phyloP scores from a whole-genome alignment of 2,329 filamentous ascomycete species.

The Madurella mycetomatis region DNA sequence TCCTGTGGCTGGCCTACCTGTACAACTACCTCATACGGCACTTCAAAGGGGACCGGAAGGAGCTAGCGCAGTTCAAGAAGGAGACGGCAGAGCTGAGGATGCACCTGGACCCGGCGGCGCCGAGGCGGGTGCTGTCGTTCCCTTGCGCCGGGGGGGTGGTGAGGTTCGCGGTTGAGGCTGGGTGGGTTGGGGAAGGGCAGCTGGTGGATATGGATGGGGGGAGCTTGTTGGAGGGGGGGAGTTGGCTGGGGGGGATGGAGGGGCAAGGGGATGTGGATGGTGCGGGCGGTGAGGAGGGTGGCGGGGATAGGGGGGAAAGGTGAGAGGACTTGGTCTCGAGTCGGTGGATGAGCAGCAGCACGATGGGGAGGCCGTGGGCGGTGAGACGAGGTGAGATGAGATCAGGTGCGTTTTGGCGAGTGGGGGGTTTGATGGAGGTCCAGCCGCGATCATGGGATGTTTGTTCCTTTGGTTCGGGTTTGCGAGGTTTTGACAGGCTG shows the following conservation, averaged over 20 bases:
- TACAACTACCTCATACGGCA: conserved; percentile 49
- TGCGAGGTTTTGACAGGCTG: background rate
- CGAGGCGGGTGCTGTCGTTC: conserved; percentile 46
- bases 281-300: background rate
- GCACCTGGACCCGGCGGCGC: conserved; percentile 50
- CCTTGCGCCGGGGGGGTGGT: conserved; percentile 53
- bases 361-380: too few species aligned
- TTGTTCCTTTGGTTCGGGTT: background rate
- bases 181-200: conserved; percentile 53
- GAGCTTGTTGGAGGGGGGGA: background rate
- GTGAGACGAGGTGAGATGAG: too few species aligned
- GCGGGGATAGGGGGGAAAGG: too few species aligned
- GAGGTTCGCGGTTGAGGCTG: conserved; percentile 52
- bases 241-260: background rate
- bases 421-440: background rate
- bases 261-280: background rate
- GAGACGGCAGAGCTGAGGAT: conserved; percentile 50
- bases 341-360: too few species aligned
- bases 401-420: too few species aligned
- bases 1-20: conserved; percentile 61
- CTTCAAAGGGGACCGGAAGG: conserved; percentile 45
- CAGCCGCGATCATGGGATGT: background rate
- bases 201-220: conserved; percentile 30
- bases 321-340: too few species aligned
- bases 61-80: conserved; percentile 43